Conservation (phyloP, 148 eudicot genomes). For the Persicaria tinctoria region DNA sequence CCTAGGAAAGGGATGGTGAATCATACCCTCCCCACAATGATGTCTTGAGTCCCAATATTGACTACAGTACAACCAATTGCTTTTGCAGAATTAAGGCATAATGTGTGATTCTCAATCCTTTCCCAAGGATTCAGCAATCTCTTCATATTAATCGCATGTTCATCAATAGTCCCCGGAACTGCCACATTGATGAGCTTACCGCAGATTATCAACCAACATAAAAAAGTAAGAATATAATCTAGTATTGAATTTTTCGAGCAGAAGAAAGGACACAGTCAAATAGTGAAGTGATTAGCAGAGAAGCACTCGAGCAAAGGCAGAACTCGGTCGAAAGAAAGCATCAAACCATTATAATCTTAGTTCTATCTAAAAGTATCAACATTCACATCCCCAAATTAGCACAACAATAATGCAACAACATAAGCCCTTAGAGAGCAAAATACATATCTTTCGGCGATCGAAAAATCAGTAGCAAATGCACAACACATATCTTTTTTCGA, state of each 20-base stretch:
- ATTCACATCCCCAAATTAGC: too few species aligned
- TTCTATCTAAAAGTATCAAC: too few species aligned
- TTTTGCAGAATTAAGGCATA: conserved; percentile 95
- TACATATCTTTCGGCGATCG: too few species aligned
- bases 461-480: too few species aligned
- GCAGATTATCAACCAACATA: conserved; percentile 20
- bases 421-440: too few species aligned
- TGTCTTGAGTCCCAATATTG: conserved; percentile 76
- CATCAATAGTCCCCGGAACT: conserved; percentile 98
- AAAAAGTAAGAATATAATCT: not conserved
- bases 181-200: conserved; percentile 98
- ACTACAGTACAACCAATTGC: conserved; percentile 49
- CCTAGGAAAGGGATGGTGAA: not conserved
- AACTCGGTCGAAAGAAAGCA: too few species aligned
- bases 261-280: not conserved
- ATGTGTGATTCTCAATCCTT: conserved; percentile 93
- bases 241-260: not conserved
- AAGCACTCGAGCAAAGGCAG: conserved; percentile 40
- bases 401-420: too few species aligned
- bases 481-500: too few species aligned
- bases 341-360: too few species aligned
- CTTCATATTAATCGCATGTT: conserved; percentile 89
- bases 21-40: conserved; percentile 98
- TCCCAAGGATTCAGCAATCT: conserved; percentile 93
- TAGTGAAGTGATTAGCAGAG: conserved; percentile 51